Evolutionary conservation across 306 rosid genomes (phyloP).

Genomic region (apple (Malus domestica)): DNA sequence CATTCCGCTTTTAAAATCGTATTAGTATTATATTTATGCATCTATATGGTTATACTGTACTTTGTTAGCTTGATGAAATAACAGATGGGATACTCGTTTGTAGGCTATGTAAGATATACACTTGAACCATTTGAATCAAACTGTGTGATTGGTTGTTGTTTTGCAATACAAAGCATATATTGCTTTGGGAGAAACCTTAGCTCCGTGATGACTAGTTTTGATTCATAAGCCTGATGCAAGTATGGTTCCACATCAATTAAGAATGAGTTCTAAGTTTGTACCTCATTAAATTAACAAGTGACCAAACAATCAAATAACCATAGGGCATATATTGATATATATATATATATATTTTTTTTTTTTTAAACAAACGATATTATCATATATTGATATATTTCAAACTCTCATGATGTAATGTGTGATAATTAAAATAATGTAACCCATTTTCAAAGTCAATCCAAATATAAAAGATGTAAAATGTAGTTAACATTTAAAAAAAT

Average conservation of each 20-base stretch:
- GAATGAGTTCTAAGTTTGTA: no score
- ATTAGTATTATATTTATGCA: not conserved
- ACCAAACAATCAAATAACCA: not conserved
- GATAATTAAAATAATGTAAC: not conserved
- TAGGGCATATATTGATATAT: no score
- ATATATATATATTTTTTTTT: no score
- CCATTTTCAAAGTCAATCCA: not conserved
- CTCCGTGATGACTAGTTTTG: not conserved
- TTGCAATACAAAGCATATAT: no score
- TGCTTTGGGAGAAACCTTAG: not conserved
- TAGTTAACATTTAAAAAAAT: no score
- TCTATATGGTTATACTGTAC: not conserved
- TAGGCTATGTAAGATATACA: not conserved
- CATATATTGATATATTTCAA: no score
- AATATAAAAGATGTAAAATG: not conserved
- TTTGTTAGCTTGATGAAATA: no score
- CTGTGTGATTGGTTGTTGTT: not conserved
- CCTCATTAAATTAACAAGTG: not conserved
- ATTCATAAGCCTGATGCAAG: not conserved
- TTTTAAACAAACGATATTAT: no score
- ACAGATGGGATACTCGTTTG: no score
- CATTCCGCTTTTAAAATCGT: no score
- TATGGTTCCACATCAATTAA: no score
- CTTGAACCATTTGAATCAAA: not conserved
- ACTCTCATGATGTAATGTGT: not conserved